Evolutionary conservation across 352 stramenopile species (phyloP).

Genomic region (Thalassiosira pacifica): DNA sequence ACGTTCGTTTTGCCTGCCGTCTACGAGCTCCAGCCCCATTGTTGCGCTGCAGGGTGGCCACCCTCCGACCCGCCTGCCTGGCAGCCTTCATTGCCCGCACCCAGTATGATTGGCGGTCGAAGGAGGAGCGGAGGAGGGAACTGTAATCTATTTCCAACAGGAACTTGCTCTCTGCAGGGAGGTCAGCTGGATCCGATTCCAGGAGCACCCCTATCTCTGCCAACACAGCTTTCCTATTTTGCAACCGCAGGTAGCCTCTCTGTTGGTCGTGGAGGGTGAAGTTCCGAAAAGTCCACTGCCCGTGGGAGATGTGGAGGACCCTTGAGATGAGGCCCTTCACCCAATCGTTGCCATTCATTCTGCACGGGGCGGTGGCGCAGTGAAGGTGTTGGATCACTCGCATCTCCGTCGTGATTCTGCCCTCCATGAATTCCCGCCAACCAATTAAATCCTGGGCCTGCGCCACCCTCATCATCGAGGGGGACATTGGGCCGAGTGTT

Average conservation of each 20-base stretch:
- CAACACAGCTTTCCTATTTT: background rate
- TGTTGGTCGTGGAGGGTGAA: constrained; percentile 22
- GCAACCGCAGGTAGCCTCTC: background rate
- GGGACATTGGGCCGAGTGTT: background rate
- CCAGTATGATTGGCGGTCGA: background rate
- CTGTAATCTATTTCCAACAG: background rate
- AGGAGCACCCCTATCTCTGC: background rate
- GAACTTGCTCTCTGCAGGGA: constrained; percentile 10
- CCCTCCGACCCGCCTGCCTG: background rate
- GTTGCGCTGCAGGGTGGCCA: too few species aligned
- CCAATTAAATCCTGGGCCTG: constrained; percentile 28
- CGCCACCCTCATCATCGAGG: background rate
- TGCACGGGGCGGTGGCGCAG: background rate
- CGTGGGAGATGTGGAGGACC: constrained; percentile 30
- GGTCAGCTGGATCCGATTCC: background rate
- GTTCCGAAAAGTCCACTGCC: constrained; percentile 36
- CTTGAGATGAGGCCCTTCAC: constrained; percentile 13
- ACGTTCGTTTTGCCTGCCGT: too few species aligned
- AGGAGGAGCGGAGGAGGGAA: background rate
- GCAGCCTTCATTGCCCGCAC: constrained; percentile 3
- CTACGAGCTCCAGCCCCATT: too few species aligned
- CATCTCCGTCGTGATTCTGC: constrained; percentile 7
- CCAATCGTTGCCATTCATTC: constrained; percentile 35
- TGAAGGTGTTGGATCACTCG: background rate
- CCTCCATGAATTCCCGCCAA: constrained; percentile 41